Evolutionary conservation across 1,139 yeast species (phyloP).

Genomic region (Blastobotrys raffinosifermentans): DNA sequence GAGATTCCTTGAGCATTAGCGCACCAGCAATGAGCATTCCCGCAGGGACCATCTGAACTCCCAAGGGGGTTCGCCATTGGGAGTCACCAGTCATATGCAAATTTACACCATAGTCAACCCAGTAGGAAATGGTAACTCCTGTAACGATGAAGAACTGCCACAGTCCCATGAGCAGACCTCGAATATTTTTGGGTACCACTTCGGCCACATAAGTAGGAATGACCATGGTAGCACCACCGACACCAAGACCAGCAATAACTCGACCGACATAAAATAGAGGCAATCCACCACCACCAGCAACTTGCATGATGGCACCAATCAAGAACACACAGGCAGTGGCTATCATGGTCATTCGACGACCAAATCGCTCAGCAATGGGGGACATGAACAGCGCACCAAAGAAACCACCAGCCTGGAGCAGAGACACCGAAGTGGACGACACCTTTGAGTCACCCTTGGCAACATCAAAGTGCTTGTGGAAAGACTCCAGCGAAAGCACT

Average conservation of each 20-base stretch:
- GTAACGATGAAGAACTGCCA: conserved; percentile 31
- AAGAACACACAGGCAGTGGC: conserved; percentile 38
- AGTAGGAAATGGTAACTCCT: conserved; percentile 41
- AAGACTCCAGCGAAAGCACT: conserved; percentile 38
- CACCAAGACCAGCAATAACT: conserved; percentile 54
- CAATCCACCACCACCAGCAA: conserved; percentile 12
- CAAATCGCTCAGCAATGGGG: conserved; percentile 38
- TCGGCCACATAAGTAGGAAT: conserved; percentile 65
- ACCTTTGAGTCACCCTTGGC: conserved; percentile 24
- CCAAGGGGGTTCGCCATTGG: conserved; percentile 25
- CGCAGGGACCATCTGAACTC: conserved; percentile 45
- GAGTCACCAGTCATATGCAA: conserved; percentile 8
- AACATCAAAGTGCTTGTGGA: conserved; percentile 35
- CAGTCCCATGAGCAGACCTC: conserved; percentile 39
- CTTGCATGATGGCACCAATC: conserved; percentile 37
- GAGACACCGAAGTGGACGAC: conserved; percentile 38
- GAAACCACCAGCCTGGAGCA: conserved; percentile 46
- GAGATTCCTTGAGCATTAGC: conserved; percentile 49
- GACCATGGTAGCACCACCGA: conserved; percentile 59
- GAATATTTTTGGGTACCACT: conserved; percentile 50
- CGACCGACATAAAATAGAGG: conserved; percentile 41
- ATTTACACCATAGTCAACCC: conserved; percentile 30
- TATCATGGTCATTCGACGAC: conserved; percentile 35
- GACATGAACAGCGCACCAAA: conserved; percentile 43
- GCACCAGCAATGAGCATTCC: conserved; percentile 37